Evolutionary conservation across 768 basidiomycete species (phyloP), one percentile per base, ranked within the genome.

Genomic region (Kwoniella sp.): DNA sequence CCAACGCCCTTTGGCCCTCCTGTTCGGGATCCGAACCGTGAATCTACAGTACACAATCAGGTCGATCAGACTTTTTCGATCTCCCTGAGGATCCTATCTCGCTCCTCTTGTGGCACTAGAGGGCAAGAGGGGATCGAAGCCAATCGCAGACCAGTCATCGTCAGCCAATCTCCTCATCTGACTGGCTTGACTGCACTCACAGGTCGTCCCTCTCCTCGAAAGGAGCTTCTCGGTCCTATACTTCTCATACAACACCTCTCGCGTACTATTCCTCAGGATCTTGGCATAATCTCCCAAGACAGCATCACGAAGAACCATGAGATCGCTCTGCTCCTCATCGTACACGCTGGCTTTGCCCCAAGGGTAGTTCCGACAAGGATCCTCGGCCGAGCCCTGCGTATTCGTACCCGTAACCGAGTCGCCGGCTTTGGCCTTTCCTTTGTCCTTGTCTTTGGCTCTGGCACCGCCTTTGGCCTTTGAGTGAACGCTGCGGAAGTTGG

Each of bases 311-410:
- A 96, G 82, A 67, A 90, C 88, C 41, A 89, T 86, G 78, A 92
- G 93, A 81, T 96, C 93, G 71, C 90, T 93, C 69, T 95, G 92
- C 29, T 84, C 85, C 58, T 92, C 90, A 80, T 91, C 85, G 55
- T 93, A 86, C 61, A 93, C 91, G 79, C 93, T 90, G 65, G 94
- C 85, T 51, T 85, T 89, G 37, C 93, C 93, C 93, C 93, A 95
- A 71, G 91, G 83, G 79, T 89, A 94, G 76, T 86, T 87, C 68
- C 92, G 83, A 20, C 29, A 50, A 7, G 28, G 23, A 7, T 47
- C 31, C 25, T 45, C 41, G 5, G 41, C 41, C 4, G 41, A 45
- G 3, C 41, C 41, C 13, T 34, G 34, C 34, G 34, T 34, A 5
- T 34, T 5, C 34, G 41, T 45, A 11, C 11, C 8, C 8, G n/a